Conservation (phyloP, 192 early-diverging fungal species). For the Paraglomus brasilianum region DNA sequence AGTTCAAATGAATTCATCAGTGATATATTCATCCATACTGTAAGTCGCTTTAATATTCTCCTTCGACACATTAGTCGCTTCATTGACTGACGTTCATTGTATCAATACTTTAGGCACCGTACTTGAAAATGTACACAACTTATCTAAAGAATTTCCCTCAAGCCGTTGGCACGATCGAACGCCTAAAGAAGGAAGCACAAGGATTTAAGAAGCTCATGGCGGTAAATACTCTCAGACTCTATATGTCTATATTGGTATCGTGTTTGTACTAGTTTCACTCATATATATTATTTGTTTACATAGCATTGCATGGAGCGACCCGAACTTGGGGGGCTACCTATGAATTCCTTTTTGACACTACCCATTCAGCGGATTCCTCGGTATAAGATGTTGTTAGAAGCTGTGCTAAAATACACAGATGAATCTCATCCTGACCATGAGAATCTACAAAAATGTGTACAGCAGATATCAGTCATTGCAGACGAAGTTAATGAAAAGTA, state of each 20-base stretch:
- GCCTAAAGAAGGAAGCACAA: constrained; percentile 31
- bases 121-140: constrained; percentile 80
- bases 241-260: too few relatives aligned
- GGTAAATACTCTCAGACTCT: constrained; percentile 11
- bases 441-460: constrained; percentile 57
- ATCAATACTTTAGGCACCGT: constrained; percentile 42
- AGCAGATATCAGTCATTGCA: constrained; percentile 62
- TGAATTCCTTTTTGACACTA: constrained; percentile 81
- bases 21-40: constrained; percentile 25
- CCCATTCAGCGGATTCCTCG: constrained; percentile 91
- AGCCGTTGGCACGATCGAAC: constrained; percentile 40
- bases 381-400: constrained; percentile 78
- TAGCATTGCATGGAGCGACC: constrained; percentile 26
- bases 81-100: too few relatives aligned
- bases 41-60: constrained; percentile 1
- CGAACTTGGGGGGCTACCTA: constrained; percentile 10
- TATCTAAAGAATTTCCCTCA: constrained; percentile 86
- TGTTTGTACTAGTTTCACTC: not conserved
- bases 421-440: constrained; percentile 70
- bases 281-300: not conserved
- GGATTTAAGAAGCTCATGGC: constrained; percentile 28
- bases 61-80: too few relatives aligned
- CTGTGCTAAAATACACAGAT: constrained; percentile 69
- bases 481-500: constrained; percentile 77
- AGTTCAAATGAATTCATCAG: constrained; percentile 19